phyloP scores from a whole-genome alignment of 2,329 filamentous ascomycete genomes.

The Aspergillus brasiliensis region DNA sequence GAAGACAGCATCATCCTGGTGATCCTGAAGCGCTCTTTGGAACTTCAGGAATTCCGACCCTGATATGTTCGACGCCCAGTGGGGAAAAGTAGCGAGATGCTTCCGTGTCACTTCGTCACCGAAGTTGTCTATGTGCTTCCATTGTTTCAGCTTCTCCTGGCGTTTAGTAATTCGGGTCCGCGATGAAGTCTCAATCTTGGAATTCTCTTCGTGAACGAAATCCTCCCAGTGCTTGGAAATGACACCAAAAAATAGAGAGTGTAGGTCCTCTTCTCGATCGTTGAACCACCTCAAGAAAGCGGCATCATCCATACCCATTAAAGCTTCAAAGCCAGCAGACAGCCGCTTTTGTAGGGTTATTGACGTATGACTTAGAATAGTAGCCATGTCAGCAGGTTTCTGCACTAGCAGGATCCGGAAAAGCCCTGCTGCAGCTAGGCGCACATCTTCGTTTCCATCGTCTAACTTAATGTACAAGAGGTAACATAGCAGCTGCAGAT shows the following conservation, averaged over 20 bases:
- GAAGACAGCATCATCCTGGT: constrained; percentile 84
- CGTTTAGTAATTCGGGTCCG: constrained; percentile 71
- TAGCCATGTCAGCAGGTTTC: constrained; percentile 78
- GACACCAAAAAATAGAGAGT: constrained; percentile 77
- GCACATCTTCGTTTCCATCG: constrained; percentile 66
- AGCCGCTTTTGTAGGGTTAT: constrained; percentile 71
- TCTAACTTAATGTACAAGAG: constrained; percentile 88
- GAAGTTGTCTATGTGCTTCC: constrained; percentile 70
- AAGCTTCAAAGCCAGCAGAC: constrained; percentile 74
- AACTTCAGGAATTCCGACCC: constrained; percentile 89
- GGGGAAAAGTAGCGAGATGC: constrained; percentile 83
- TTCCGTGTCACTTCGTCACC: constrained; percentile 72
- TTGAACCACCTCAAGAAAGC: constrained; percentile 88
- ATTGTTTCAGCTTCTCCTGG: constrained; percentile 78
- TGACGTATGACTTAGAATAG: constrained; percentile 72
- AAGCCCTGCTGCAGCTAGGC: constrained; percentile 76
- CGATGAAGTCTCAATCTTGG: constrained; percentile 73
- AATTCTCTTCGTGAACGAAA: constrained; percentile 81
- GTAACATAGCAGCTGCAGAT: constrained; percentile 85
- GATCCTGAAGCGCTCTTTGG: constrained; percentile 84
- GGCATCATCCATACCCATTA: constrained; percentile 86
- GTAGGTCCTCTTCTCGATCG: constrained; percentile 74
- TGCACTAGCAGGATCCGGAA: constrained; percentile 93
- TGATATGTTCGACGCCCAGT: constrained; percentile 96
- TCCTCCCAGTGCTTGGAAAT: constrained; percentile 85